Evolutionary conservation across 1,139 yeast genomes (phyloP), one percentile per base, ranked within the genome.

Genomic region (Debaryomyces psychrophilus): DNA sequence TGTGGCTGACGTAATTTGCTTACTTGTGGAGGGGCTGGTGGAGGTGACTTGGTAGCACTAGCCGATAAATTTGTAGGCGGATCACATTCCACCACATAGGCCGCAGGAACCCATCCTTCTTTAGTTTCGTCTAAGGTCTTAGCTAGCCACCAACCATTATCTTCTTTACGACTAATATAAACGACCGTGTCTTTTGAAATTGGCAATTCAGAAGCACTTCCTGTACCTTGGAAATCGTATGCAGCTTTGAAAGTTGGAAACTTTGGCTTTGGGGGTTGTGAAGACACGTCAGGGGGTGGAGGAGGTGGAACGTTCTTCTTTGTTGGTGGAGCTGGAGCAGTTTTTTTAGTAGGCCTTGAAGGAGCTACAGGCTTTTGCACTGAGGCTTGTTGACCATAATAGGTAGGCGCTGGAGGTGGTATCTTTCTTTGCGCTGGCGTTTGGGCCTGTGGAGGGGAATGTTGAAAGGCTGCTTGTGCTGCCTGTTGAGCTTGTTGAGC

Each of bases 51-150:
- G 9, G 54, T 50, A 7, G 52, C 44, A 4, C 51, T 54, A 1
- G 62, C 64, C 27, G 58, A 51, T 9, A 58, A 52, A 31, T 59
- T 54, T 2, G 68, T 65, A 14, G 79, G 82, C 18, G 79, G 76
- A 11, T 65, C 77, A 63, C 80, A 80, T 58, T 85, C 87, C 45
- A 82, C 84, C 59, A 93, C 82, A 62, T 92, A 95, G 17, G 95
- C 88, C 27, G 95, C 86, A 9, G 99, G 99, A 8, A 95, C 93
- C 99, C 99, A 95, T 3, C 99, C 99, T 65, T 92, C 96, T 47
- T 73, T 80, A 1, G 85, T 62, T 40, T 87, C 93, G 57, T 87
- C 92, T 50, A 85, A 66, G 17, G 82, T 75, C 63, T 87, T 88
- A 5, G 90, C 97, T 50, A 93, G 73, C 54, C 96, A 92, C 98